Percentiles rank a stretch among this genome's conserved stretches.
Conservation (phyloP, 1,139 yeast genomes). For the Nakaseomyces kungkrabaensis region DNA sequence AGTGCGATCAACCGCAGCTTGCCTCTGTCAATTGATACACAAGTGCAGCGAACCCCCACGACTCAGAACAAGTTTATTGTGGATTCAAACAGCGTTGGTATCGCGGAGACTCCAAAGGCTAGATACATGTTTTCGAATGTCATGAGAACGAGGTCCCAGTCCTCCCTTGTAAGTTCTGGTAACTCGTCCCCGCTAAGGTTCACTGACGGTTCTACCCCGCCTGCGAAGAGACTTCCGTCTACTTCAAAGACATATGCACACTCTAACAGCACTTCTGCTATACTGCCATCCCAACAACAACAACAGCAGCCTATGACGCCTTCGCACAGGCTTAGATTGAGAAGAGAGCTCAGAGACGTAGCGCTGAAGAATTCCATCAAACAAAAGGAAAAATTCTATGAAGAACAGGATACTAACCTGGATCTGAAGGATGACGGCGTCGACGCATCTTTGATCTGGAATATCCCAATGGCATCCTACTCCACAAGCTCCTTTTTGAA, state of each 20-base stretch:
- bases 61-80: neutral
- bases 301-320: constrained; percentile 26
- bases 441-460: constrained; percentile 34
- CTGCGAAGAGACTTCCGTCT: neutral
- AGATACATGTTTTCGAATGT: neutral
- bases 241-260: constrained; percentile 6
- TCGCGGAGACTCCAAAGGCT: constrained; percentile 1
- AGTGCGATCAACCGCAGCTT: neutral
- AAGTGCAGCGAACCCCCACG: too few species aligned
- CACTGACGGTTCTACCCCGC: neutral
- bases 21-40: neutral
- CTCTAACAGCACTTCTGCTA: constrained; percentile 19
- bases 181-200: neutral
- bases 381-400: constrained; percentile 33
- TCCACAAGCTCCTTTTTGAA: constrained; percentile 30
- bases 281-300: constrained; percentile 9
- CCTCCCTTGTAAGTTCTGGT: neutral
- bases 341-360: constrained; percentile 29
- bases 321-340: constrained; percentile 31
- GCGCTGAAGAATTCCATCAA: constrained; percentile 25
- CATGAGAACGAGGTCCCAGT: neutral
- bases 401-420: constrained; percentile 26
- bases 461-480: constrained; percentile 37
- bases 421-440: constrained; percentile 18
- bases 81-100: neutral